These are phyloP conservation scores for Moesziomyces sp. DNA, from an alignment of 1,284 basidiomycete genomes.

Conservation along the genomic window DNA sequence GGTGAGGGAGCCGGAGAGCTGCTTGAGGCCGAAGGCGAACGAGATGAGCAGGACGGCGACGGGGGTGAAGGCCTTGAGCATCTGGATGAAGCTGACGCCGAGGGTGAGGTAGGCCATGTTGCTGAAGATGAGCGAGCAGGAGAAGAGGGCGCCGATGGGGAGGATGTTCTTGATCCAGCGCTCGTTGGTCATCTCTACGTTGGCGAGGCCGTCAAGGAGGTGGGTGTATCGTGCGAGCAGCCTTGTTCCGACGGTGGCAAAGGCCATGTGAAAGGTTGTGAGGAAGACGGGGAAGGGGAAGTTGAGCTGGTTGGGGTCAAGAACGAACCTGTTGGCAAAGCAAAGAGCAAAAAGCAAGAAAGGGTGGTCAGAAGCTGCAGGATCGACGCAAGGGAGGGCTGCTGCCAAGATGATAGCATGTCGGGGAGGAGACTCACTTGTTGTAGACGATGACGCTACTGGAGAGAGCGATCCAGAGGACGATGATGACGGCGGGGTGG, in stretches of 20 bases:
- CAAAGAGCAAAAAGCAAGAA: constrained; percentile 72
- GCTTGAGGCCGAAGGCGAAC: constrained; percentile 87
- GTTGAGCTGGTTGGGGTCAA: constrained; percentile 54
- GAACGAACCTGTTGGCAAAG: constrained; percentile 27
- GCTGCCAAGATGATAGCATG: background rate
- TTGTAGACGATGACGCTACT: constrained; percentile 96
- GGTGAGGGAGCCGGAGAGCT: constrained; percentile 82
- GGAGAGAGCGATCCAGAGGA: constrained; percentile 88
- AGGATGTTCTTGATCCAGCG: constrained; percentile 78
- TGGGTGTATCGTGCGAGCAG: constrained; percentile 86
- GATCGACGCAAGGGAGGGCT: too few species aligned
- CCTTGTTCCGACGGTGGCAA: constrained; percentile 86
- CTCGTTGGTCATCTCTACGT: constrained; percentile 77
- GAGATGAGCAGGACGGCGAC: constrained; percentile 95
- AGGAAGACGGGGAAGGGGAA: constrained; percentile 69
- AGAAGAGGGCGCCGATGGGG: constrained; percentile 92
- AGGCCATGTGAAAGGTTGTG: constrained; percentile 68
- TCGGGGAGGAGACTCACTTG: constrained; percentile 45
- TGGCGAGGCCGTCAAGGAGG: constrained; percentile 87
- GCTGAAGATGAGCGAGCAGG: constrained; percentile 87
- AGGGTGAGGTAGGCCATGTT: constrained; percentile 95
- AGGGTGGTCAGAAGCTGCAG: background rate
- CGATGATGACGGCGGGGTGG: constrained; percentile 76
- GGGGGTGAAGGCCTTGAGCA: constrained; percentile 98
- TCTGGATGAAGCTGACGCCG: constrained; percentile 92